Conservation (phyloP, 345 rosid species). For the Linum tenue region DNA sequence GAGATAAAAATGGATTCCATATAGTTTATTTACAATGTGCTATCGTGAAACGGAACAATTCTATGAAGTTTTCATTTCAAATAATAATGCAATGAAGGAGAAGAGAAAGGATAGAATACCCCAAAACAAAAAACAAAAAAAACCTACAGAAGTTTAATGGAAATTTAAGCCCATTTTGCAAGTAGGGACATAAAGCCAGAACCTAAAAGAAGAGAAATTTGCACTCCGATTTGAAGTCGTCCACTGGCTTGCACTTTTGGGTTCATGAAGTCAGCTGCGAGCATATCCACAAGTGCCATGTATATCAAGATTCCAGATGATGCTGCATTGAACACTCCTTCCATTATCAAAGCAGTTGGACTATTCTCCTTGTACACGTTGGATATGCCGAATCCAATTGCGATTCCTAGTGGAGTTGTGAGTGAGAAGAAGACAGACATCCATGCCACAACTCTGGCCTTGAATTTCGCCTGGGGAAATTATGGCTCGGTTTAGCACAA, state of each 20-base stretch:
- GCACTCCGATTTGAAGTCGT: not conserved
- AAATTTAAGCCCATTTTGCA: not conserved
- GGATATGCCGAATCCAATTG: not conserved
- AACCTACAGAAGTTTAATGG: not conserved
- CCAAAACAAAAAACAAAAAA: no score
- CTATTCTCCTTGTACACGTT: slow-evolving; percentile 3
- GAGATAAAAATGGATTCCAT: no score
- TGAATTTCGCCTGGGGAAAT: not conserved
- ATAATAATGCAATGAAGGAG: no score
- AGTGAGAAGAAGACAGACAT: not conserved
- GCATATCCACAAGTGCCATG: not conserved
- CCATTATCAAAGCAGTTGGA: not conserved
- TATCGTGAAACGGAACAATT: no score
- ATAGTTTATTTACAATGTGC: no score
- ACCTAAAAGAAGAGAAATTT: not conserved
- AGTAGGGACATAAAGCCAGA: not conserved
- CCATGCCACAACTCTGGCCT: not conserved
- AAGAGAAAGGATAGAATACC: no score
- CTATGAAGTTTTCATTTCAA: no score
- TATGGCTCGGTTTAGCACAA: no score
- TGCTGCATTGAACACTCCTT: not conserved
- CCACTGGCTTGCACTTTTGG: not conserved
- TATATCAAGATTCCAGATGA: not conserved
- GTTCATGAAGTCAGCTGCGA: slow-evolving; percentile 3
- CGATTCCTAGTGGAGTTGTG: not conserved